Evolutionary conservation across 495 filamentous ascomycete genomes (phyloP), one percentile per base, ranked within the genome.

Genomic region (Ramalina peruviana): DNA sequence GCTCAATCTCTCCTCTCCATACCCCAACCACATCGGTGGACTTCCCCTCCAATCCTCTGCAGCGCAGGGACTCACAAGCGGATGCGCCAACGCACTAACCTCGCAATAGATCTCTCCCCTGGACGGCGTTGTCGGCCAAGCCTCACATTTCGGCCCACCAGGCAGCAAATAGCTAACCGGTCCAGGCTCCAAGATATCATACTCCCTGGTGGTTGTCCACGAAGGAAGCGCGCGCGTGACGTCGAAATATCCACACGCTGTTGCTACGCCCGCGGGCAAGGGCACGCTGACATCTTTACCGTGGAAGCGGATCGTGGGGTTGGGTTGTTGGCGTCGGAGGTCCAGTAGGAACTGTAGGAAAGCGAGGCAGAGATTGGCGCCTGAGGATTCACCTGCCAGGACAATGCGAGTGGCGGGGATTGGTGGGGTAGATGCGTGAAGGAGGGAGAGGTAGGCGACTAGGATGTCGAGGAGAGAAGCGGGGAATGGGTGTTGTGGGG

Each of bases 401-500:
- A 88, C 71, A 42, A 96, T 85, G 49, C 88, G 70, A 43, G 71
- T 67, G 3, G 89, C 69, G 1, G 70, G 66, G 3, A 94, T 67
- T 13, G 88, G 67, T 20, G 72, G 66, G 63, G 94, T 87, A 49
- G 80, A 69, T 4, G 86, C 76, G 55, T 87, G 82, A 4, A 94
- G 73, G 26, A 96, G 76, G 3, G 74, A 78, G 4, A 94, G 74
- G 56, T 96, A 94, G 2, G 83, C 80, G 13, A 80, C 68, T 4
- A 94, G 64, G 11, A 78, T 83, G 56, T 96, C 89, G 36, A 94
- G 70, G 6, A 94, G 64, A 3, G 85, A 83, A 0, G 83, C 72
- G 13, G 87, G 87, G 63, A 93, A 94, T 4, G 86, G 76, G 51
- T 83, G 64, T 59, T 93, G 85, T 3, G 89, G 89, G 5, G 88